Conservation (phyloP, 1,284 basidiomycete genomes). For the Vanrija sp. region DNA sequence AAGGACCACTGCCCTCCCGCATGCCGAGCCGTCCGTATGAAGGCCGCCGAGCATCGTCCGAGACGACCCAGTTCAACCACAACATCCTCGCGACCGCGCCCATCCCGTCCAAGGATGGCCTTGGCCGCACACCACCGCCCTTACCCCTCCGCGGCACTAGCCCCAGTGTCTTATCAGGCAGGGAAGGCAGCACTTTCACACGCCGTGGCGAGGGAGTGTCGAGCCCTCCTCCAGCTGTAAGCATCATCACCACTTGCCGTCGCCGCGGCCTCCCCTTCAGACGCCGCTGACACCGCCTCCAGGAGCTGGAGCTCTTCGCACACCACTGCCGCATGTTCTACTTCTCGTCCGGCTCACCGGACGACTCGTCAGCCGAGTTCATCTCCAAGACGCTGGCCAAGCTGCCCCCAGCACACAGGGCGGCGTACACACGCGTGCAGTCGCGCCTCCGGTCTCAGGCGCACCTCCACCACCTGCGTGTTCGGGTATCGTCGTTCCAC, state of each 20-base stretch:
- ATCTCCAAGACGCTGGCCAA: conserved; percentile 37
- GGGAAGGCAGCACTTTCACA: conserved; percentile 28
- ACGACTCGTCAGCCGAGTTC: conserved; percentile 27
- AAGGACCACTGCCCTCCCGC: not conserved
- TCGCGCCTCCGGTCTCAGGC: conserved; percentile 37
- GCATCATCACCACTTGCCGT: not conserved
- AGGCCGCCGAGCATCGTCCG: not conserved
- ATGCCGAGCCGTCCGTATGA: not conserved
- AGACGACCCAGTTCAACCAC: not conserved
- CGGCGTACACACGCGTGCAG: conserved; percentile 42
- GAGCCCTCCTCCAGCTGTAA: conserved; percentile 26
- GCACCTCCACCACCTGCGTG: conserved; percentile 40
- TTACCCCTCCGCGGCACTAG: conserved; percentile 2
- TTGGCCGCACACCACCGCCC: conserved; percentile 7
- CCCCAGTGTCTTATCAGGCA: conserved; percentile 17
- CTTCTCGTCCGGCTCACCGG: conserved; percentile 22
- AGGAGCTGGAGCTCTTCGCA: conserved; percentile 38
- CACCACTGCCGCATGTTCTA: conserved; percentile 43
- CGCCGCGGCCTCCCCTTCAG: not conserved
- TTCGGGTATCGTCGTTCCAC: conserved; percentile 41
- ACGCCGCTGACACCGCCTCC: not conserved
- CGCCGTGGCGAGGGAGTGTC: conserved; percentile 22
- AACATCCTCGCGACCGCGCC: not conserved
- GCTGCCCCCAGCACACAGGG: conserved; percentile 37
- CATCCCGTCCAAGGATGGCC: not conserved